Evolutionary conservation across 1,284 basidiomycete species (phyloP).

Genomic region (Somion occarium): DNA sequence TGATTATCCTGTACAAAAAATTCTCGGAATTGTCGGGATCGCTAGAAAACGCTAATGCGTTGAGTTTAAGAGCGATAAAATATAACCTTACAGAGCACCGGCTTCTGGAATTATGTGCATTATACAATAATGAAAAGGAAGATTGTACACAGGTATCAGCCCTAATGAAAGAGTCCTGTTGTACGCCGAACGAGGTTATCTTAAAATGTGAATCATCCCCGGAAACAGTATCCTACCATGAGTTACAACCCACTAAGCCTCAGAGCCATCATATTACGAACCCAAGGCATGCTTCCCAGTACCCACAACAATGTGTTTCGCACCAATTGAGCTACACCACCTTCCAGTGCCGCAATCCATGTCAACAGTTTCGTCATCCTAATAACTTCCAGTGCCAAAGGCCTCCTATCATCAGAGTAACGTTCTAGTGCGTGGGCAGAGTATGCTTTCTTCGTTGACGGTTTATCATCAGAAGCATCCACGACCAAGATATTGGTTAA

Average conservation of each 20-base stretch:
- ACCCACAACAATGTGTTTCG: background rate
- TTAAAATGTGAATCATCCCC: no score
- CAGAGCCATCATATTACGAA: background rate
- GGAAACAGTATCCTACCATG: background rate
- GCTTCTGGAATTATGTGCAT: no score
- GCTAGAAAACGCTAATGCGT: no score
- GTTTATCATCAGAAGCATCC: background rate
- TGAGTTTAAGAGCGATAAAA: no score
- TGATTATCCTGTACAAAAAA: no score
- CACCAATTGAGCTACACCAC: background rate
- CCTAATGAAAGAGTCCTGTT: no score
- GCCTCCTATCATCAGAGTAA: background rate
- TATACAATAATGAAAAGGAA: no score
- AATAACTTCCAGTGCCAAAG: background rate
- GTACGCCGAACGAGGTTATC: no score
- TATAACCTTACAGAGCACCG: no score
- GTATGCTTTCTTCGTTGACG: no score
- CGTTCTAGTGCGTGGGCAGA: background rate
- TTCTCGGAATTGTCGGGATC: no score
- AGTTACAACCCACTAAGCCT: background rate
- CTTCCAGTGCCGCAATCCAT: background rate
- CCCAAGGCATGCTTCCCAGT: background rate
- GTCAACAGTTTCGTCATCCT: background rate
- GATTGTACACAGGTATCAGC: no score
- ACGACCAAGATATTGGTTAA: conserved; percentile 14